These are phyloP conservation scores for Canariomyces notabilis DNA, from an alignment of 2,329 filamentous ascomycete species.

Conservation along the genomic window DNA sequence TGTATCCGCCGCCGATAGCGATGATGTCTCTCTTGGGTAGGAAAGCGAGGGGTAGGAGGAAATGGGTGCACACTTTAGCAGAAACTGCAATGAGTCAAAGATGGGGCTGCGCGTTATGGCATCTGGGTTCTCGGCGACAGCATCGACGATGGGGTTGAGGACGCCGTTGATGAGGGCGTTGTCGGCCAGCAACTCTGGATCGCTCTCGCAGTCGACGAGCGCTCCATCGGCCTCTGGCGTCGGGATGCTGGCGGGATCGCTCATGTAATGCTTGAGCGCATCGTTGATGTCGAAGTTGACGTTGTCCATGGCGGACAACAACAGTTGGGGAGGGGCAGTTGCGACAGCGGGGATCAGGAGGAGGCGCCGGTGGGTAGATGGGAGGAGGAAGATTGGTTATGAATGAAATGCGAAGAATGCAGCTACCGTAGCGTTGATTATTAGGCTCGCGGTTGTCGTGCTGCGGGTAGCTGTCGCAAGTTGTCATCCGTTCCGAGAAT, in stretches of 20 bases:
- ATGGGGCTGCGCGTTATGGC: conserved; percentile 71
- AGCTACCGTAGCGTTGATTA: too few relatives aligned
- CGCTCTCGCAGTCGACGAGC: conserved; percentile 86
- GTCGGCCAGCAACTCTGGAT: conserved; percentile 72
- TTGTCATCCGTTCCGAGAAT: background rate
- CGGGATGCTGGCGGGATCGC: conserved; percentile 75
- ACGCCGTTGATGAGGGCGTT: conserved; percentile 75
- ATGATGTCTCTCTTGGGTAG: conserved; percentile 1
- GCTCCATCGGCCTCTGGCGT: conserved; percentile 81
- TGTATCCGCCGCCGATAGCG: conserved; percentile 7
- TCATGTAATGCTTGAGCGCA: conserved; percentile 94
- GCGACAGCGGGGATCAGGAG: conserved; percentile 6
- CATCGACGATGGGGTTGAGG: conserved; percentile 87
- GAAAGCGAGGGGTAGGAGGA: conserved; percentile 33
- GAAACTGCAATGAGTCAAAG: conserved; percentile 91
- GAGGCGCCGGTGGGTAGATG: too few relatives aligned
- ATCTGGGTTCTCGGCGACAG: conserved; percentile 86
- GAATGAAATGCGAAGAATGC: too few relatives aligned
- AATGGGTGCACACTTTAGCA: conserved; percentile 83
- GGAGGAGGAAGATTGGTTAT: background rate
- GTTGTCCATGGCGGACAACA: conserved; percentile 56
- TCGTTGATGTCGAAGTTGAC: conserved; percentile 93
- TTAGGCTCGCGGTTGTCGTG: too few relatives aligned
- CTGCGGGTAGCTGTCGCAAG: background rate
- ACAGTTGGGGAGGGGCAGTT: conserved; percentile 18